These are phyloP conservation scores for Pseudoscleropodium purum DNA, from an alignment of 225 moss, liverwort and hornwort species.

Conservation along the genomic window DNA sequence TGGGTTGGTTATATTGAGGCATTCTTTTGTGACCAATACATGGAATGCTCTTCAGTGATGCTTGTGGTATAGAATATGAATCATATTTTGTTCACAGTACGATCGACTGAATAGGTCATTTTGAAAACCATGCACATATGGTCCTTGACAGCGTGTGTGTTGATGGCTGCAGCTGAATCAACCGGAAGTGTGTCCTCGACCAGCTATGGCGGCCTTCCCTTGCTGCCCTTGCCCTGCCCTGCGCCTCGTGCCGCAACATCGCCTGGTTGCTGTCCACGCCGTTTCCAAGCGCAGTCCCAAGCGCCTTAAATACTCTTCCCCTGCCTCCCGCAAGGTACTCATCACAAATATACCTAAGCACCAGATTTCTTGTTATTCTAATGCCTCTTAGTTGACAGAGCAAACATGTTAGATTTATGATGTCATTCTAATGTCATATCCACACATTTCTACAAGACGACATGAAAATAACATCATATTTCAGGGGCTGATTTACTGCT, in stretches of 20 bases:
- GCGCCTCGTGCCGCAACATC: constrained; percentile 13
- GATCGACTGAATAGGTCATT: neutral
- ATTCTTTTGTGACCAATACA: neutral
- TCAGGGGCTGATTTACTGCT: neutral
- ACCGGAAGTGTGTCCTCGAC: neutral
- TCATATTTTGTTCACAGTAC: neutral
- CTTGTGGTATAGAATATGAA: neutral
- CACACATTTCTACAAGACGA: neutral
- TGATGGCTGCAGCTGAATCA: constrained; percentile 9
- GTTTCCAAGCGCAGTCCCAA: constrained; percentile 83
- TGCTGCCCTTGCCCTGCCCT: constrained; percentile 18
- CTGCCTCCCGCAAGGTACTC: constrained; percentile 59
- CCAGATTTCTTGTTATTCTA: neutral
- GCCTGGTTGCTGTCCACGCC: constrained; percentile 34
- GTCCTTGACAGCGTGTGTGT: neutral
- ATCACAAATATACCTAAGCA: neutral
- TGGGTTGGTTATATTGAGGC: neutral
- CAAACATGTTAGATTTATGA: neutral
- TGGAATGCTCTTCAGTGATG: neutral
- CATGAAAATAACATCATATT: neutral
- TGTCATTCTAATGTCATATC: neutral
- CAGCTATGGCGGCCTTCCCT: constrained; percentile 27
- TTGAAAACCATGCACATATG: neutral
- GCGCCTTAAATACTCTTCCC: constrained; percentile 66
- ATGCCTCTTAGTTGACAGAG: neutral